Conservation (phyloP, 2,329 filamentous ascomycete species). For the Moelleriella libera region DNA sequence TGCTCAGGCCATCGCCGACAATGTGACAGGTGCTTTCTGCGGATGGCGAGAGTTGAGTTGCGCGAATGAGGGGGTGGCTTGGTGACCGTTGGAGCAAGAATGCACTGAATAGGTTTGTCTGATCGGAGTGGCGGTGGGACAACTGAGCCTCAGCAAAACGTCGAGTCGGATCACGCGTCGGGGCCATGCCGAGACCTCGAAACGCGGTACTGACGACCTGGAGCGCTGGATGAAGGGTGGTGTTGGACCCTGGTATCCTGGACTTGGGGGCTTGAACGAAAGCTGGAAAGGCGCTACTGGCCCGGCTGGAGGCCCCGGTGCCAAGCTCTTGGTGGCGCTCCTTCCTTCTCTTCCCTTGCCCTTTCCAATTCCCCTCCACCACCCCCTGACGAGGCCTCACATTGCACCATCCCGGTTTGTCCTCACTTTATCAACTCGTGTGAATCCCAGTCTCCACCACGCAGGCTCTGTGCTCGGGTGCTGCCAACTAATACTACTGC, state of each 20-base stretch:
- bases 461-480: conserved; percentile 2
- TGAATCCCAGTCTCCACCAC: background rate
- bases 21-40: background rate
- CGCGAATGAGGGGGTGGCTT: too few relatives aligned
- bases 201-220: conserved; percentile 2
- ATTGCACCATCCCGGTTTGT: background rate
- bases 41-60: too few relatives aligned
- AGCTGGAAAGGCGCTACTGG: too few relatives aligned
- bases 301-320: too few relatives aligned
- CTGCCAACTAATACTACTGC: background rate
- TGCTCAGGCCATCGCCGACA: background rate
- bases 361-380: background rate
- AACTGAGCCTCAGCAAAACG: background rate
- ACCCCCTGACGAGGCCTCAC: conserved; percentile 2
- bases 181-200: background rate
- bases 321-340: background rate
- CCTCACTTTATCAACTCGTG: background rate
- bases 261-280: background rate
- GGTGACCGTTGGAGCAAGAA: background rate
- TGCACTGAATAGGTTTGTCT: background rate
- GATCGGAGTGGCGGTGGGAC: background rate
- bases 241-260: background rate
- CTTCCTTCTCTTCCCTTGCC: background rate
- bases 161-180: background rate
- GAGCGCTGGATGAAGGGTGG: background rate